These are phyloP conservation scores for Sporothrix curviconia DNA, from an alignment of 2,329 filamentous ascomycete species.

Conservation along the genomic window DNA sequence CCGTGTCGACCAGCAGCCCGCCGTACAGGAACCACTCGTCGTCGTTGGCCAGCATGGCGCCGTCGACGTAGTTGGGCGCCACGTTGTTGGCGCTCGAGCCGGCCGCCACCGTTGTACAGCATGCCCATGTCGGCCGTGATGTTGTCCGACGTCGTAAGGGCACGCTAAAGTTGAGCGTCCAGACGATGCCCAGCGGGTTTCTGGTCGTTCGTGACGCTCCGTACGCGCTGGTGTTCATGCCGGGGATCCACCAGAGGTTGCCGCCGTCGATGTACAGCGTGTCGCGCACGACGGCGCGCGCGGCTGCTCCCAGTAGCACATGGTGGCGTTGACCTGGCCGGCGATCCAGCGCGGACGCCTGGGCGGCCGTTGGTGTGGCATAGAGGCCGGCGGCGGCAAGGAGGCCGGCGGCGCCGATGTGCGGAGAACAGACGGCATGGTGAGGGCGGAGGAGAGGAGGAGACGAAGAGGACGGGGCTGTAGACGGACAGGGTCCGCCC, in stretches of 20 bases:
- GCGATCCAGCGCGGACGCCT: conserved; percentile 43
- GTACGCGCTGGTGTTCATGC: conserved; percentile 38
- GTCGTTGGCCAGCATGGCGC: conserved; percentile 59
- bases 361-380: no score
- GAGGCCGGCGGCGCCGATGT: conserved; percentile 20
- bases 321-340: conserved; percentile 49
- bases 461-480: neutral
- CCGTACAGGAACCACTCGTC: conserved; percentile 59
- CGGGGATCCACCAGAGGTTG: conserved; percentile 45
- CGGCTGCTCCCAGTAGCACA: conserved; percentile 51
- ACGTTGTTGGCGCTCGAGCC: conserved; percentile 43
- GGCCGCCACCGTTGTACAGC: conserved; percentile 40
- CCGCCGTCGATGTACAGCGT: conserved; percentile 62
- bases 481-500: conserved; percentile 6
- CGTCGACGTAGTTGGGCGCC: conserved; percentile 53
- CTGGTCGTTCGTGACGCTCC: conserved; percentile 29
- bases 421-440: neutral
- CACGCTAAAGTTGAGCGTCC: conserved; percentile 51
- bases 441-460: neutral
- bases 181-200: conserved; percentile 48
- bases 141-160: conserved; percentile 47
- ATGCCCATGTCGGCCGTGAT: conserved; percentile 43
- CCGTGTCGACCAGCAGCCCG: conserved; percentile 39
- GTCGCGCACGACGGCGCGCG: conserved; percentile 55
- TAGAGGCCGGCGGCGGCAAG: conserved; percentile 25